phyloP scores from a whole-genome alignment of 805 yeast species.

The Yarrowia keelungensis region DNA sequence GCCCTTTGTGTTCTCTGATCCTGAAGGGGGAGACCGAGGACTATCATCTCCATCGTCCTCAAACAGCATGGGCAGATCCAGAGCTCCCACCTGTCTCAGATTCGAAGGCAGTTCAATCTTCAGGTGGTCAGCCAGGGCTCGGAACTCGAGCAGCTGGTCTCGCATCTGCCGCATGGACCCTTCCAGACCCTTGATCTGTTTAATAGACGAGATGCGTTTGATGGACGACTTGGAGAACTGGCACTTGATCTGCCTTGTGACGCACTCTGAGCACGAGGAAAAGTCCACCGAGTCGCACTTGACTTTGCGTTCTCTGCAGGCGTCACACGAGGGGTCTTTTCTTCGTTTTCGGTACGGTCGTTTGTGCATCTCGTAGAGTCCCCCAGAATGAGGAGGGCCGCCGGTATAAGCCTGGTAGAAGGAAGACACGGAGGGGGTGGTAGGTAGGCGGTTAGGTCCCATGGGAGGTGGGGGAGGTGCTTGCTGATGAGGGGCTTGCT shows the following conservation, averaged over 20 bases:
- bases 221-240: slow-evolving; percentile 47
- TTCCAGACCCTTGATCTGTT: slow-evolving; percentile 43
- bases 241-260: slow-evolving; percentile 46
- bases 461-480: background rate
- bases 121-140: slow-evolving; percentile 12
- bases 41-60: slow-evolving; percentile 29
- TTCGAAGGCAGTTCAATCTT: slow-evolving; percentile 15
- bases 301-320: slow-evolving; percentile 48
- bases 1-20: slow-evolving; percentile 4
- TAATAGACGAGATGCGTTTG: slow-evolving; percentile 45
- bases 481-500: background rate
- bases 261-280: slow-evolving; percentile 48
- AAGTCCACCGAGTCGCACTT: slow-evolving; percentile 48
- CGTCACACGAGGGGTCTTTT: slow-evolving; percentile 49
- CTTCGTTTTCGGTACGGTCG: slow-evolving; percentile 47
- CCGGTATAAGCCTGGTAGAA: slow-evolving; percentile 25
- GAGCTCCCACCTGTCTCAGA: slow-evolving; percentile 9
- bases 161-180: slow-evolving; percentile 39
- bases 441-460: background rate
- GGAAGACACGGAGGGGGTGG: background rate
- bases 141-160: slow-evolving; percentile 39
- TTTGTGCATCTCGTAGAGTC: slow-evolving; percentile 30
- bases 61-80: slow-evolving; percentile 23
- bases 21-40: slow-evolving; percentile 7
- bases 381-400: slow-evolving; percentile 11